Evolutionary conservation across 2,329 filamentous ascomycete genomes (phyloP).

Genomic region (Trematosphaeria pertusa): DNA sequence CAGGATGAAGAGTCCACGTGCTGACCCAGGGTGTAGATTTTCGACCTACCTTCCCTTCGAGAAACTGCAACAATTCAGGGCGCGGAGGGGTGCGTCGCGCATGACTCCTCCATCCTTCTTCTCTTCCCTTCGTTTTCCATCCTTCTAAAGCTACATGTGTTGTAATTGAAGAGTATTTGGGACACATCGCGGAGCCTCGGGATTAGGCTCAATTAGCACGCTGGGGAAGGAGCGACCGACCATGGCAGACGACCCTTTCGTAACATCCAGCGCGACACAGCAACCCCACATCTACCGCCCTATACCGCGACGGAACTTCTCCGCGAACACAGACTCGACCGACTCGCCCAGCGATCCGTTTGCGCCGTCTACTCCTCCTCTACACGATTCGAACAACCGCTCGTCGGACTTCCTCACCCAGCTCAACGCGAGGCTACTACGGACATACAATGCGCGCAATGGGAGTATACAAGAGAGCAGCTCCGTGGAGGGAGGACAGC

Average conservation of each 20-base stretch:
- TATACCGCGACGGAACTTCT: slow-evolving; percentile 47
- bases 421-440: slow-evolving; percentile 44
- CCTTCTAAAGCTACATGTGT: neutral
- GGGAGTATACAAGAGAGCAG: slow-evolving; percentile 20
- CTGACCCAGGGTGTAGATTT: neutral
- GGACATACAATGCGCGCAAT: slow-evolving; percentile 34
- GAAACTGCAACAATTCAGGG: slow-evolving; percentile 13
- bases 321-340: slow-evolving; percentile 25
- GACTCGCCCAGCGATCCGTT: slow-evolving; percentile 37
- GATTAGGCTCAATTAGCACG: slow-evolving; percentile 5
- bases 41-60: neutral
- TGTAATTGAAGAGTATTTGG: slow-evolving; percentile 3
- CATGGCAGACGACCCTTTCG: slow-evolving; percentile 40
- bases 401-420: slow-evolving; percentile 46
- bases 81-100: slow-evolving; percentile 4
- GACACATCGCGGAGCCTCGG: slow-evolving; percentile 3
- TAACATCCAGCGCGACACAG: slow-evolving; percentile 25
- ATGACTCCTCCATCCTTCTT: neutral
- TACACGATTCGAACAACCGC: slow-evolving; percentile 27
- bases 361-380: slow-evolving; percentile 23
- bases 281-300: slow-evolving; percentile 46
- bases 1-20: too few relatives aligned
- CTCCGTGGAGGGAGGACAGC: slow-evolving; percentile 27
- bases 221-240: too few relatives aligned
- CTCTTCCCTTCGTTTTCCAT: neutral